Base-by-base conservation (phyloP, 345 rosid species). In the Hibiscus tridactylites region DNA sequence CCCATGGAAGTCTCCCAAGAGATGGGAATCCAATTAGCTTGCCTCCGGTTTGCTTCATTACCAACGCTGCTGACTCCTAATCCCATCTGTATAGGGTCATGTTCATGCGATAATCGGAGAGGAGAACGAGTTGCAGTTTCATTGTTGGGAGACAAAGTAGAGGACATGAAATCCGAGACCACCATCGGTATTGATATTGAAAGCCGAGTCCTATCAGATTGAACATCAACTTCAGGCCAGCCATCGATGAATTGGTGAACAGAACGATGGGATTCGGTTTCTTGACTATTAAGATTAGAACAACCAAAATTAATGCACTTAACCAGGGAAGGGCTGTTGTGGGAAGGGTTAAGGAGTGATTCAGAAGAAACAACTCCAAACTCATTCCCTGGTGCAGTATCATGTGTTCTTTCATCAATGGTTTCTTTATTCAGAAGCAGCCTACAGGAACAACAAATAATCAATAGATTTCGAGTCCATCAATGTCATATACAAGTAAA, bases 1-100 rank as follows among this genome's bases (percentile, higher is more conserved):
- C 91, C 90, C 86, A 87, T 65, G 35, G 88, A 84, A 19, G 77
- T 76, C 74, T 81, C 93, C 89, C 89, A 81, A 5, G 90, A 78
- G 68, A 83, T 73, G 6, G 91, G 88, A 29, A 83, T 78, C 88
- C 85, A 82, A 72, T 79, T 82, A 6, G 86, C 68, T 64, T 81
- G 87, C 83, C 78, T 85, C 16, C 71, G 83, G 74, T 59, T 76
- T 4, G 77, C 50, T 65, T 79, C 87, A 46, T 74, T 75, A 46
- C 77, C 63, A 8, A 71, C 61, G 63, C 75, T 71, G n/a, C 81
- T 85, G 6, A 76, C 85, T 68, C 85, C 87, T 10, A 85, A 71
- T 15, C 87, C 90, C 91, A 82, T 87, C 52, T 77, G 89, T 53
- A 81, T 64, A 0, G 86, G 85, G 66, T 83, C 87, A n/a, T 76